These are phyloP conservation scores for Phoma herbarum DNA, from an alignment of 2,329 filamentous ascomycete genomes.

Conservation along the genomic window DNA sequence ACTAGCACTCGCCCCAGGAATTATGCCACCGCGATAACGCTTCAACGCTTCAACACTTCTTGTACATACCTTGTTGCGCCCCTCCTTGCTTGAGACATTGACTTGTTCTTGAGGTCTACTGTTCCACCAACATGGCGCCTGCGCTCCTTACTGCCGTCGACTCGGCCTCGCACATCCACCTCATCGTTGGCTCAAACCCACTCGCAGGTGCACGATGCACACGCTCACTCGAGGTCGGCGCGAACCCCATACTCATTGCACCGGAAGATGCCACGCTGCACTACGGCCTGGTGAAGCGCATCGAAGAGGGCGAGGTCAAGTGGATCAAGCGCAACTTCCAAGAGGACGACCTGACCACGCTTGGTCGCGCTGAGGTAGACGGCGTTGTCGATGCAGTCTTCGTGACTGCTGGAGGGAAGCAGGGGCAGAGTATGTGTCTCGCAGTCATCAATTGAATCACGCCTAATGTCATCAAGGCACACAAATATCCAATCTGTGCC, in stretches of 20 bases:
- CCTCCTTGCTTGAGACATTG: conserved; percentile 18
- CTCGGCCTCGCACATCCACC: conserved; percentile 75
- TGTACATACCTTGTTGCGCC: conserved; percentile 1
- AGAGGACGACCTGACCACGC: conserved; percentile 73
- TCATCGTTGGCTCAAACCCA: conserved; percentile 86
- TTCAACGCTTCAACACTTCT: neutral
- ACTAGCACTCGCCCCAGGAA: conserved; percentile 19
- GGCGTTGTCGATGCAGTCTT: conserved; percentile 90
- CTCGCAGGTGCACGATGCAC: conserved; percentile 85
- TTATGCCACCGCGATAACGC: conserved; percentile 9
- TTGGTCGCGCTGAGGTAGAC: conserved; percentile 83
- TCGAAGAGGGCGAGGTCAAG: conserved; percentile 71
- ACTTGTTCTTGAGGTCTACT: conserved; percentile 13
- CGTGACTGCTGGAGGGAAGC: conserved; percentile 69
- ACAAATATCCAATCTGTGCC: conserved; percentile 78
- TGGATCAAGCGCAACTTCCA: conserved; percentile 74
- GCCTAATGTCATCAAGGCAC: conserved; percentile 57
- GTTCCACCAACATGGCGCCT: conserved; percentile 51
- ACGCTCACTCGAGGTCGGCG: conserved; percentile 83
- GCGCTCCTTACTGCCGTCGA: conserved; percentile 77
- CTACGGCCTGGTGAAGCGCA: conserved; percentile 67
- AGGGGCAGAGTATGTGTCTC: conserved; percentile 56
- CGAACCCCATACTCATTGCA: conserved; percentile 79
- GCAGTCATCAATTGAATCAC: neutral
- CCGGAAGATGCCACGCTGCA: conserved; percentile 69